Conservation (phyloP, 176 grass and related monocot genomes). For the Oryza australiensis region DNA sequence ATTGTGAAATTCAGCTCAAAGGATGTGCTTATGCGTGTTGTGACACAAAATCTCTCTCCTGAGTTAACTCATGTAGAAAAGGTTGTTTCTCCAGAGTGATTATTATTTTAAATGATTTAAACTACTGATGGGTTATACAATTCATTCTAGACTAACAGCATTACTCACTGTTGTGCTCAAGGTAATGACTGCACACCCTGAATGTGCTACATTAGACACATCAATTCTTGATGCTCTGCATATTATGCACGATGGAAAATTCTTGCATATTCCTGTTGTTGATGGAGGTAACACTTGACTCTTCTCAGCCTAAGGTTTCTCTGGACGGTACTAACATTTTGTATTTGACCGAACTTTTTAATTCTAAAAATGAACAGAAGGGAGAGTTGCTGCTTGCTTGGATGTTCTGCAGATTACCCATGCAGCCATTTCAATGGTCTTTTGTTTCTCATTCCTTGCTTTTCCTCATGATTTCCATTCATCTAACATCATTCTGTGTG, state of each 20-base stretch:
- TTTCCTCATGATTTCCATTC: neutral
- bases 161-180: constrained; percentile 40
- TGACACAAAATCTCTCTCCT: constrained; percentile 86
- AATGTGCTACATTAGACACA: constrained; percentile 73
- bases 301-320: constrained; percentile 5
- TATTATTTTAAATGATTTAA: neutral
- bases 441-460: neutral
- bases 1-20: constrained; percentile 71
- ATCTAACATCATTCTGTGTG: constrained; percentile 28
- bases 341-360: constrained; percentile 21
- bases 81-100: constrained; percentile 49
- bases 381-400: constrained; percentile 77
- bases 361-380: constrained; percentile 49
- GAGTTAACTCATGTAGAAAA: constrained; percentile 95
- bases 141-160: constrained; percentile 35
- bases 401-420: constrained; percentile 97
- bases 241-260: constrained; percentile 92
- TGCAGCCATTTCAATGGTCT: constrained; percentile 96
- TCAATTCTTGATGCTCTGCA: constrained; percentile 96
- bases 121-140: neutral
- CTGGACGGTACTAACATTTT: constrained; percentile 18
- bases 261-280: constrained; percentile 92
- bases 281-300: constrained; percentile 67
- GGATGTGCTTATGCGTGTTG: constrained; percentile 96
- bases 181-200: constrained; percentile 90